Evolutionary conservation across 2,329 filamentous ascomycete genomes (phyloP), one percentile per base, ranked within the genome.

Genomic region (Colletotrichum musae): DNA sequence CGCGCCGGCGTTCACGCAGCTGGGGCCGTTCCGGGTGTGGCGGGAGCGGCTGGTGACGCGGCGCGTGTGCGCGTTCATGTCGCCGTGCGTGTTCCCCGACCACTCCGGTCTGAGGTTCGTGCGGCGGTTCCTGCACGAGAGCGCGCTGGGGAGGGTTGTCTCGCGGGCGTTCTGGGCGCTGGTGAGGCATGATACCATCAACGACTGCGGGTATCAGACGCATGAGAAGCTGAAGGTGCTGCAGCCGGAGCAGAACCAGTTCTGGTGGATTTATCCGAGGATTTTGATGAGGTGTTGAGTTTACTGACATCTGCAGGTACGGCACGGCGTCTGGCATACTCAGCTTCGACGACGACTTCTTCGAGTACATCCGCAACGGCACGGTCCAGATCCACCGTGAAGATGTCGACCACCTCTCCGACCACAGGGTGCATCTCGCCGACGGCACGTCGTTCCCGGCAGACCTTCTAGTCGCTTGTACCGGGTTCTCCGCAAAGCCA

Each of bases 321-420:
- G 88, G 86, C 2, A 85, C 83, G 12, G 84, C 83, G 0, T 80
- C 91, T 39, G 87, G 86, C 54, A 90, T 92, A 36, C 80, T 89
- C 65, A 92, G 91, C 74, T 92, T 89, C 72, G 82, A 83, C 0
- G 84, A 81, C 3, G 81, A 87, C 71, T 85, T 91, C 73, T 87
- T 90, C 74, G 85, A 88, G 6, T 78, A 89, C 13, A 82, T 92
- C 12, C 81, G 81, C 52, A 75, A 82, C 5, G 86, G 87, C 4
- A 82, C 80, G n/a, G 85, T 92, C 41, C 81, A 81, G 18, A 79
- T 92, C 1, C 83, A 90, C 57, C 76, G 89, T 7, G 84, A 84
- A 39, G 87, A 91, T 54, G 82, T 92, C 5, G 77, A 79, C 2
- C 79, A 79, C 24, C 80, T 92, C 4, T 81, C 82, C 0, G 73